Percentiles rank a stretch among this genome's conserved stretches.
Conservation (phyloP, 1,139 yeast species). For the Hansenula sp. region DNA sequence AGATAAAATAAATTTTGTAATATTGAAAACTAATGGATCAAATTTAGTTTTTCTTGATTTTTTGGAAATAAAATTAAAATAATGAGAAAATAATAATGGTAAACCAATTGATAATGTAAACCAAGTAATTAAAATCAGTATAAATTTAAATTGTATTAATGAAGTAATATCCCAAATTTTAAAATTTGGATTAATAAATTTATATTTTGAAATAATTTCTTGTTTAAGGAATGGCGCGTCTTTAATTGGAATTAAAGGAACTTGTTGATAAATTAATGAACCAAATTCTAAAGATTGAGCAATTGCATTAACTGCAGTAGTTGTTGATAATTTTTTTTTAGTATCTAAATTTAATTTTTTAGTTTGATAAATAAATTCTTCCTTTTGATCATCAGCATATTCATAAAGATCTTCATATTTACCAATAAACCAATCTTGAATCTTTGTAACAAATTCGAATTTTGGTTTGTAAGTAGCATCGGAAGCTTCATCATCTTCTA, state of each 20-base stretch:
- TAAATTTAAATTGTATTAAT: slow-evolving; percentile 19
- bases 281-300: slow-evolving; percentile 12
- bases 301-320: slow-evolving; percentile 16
- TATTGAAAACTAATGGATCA: slow-evolving; percentile 58
- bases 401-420: slow-evolving; percentile 17
- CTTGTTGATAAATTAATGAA: slow-evolving; percentile 10
- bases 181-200: slow-evolving; percentile 9
- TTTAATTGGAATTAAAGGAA: slow-evolving; percentile 15
- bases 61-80: slow-evolving; percentile 42
- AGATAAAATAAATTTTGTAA: slow-evolving; percentile 43
- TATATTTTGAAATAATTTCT: slow-evolving; percentile 16
- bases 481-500: not conserved
- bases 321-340: slow-evolving; percentile 18
- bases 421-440: slow-evolving; percentile 16
- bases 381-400: slow-evolving; percentile 23
- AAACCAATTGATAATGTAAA: slow-evolving; percentile 23
- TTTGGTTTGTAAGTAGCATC: slow-evolving; percentile 13
- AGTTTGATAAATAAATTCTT: slow-evolving; percentile 6
- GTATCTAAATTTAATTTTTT: slow-evolving; percentile 5
- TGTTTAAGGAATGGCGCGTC: slow-evolving; percentile 19
- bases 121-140: slow-evolving; percentile 30
- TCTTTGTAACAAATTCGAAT: slow-evolving; percentile 8
- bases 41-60: slow-evolving; percentile 36
- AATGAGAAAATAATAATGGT: slow-evolving; percentile 45
- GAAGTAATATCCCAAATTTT: slow-evolving; percentile 15